Evolutionary conservation across 306 rosid genomes (phyloP).

Genomic region (Lotus japonicus): DNA sequence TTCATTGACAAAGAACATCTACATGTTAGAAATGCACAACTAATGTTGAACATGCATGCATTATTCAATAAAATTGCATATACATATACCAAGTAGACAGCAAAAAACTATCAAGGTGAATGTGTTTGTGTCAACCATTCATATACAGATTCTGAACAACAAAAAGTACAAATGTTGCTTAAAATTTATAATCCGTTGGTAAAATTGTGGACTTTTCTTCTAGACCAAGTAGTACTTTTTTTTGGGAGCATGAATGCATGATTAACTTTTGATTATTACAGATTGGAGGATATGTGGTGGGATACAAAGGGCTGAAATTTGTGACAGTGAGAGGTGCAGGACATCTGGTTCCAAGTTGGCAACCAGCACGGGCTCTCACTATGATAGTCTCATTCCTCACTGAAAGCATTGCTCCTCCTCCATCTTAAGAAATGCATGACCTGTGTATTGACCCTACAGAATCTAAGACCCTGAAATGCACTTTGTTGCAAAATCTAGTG

Average conservation of each 20-base stretch:
- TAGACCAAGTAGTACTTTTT: neutral
- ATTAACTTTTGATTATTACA: conserved; percentile 1
- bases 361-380: conserved; percentile 45
- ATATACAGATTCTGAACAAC: neutral
- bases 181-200: neutral
- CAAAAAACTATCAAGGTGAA: neutral
- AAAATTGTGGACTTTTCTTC: neutral
- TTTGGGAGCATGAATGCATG: neutral
- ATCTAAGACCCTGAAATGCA: neutral
- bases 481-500: neutral
- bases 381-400: conserved; percentile 42
- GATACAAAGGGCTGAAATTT: conserved; percentile 42
- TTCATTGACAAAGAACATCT: too few species aligned
- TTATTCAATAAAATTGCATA: too few species aligned
- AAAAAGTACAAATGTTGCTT: neutral
- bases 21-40: too few species aligned
- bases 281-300: conserved; percentile 54
- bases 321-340: conserved; percentile 57
- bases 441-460: too few species aligned
- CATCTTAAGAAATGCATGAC: neutral
- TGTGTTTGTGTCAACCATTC: neutral
- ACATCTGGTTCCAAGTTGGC: conserved; percentile 55
- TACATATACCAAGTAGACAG: too few species aligned
- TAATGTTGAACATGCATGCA: too few species aligned
- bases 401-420: conserved; percentile 32